Base-by-base conservation (phyloP, 2,329 filamentous ascomycete genomes). In the Chrysoporthe deuterocubensis region DNA sequence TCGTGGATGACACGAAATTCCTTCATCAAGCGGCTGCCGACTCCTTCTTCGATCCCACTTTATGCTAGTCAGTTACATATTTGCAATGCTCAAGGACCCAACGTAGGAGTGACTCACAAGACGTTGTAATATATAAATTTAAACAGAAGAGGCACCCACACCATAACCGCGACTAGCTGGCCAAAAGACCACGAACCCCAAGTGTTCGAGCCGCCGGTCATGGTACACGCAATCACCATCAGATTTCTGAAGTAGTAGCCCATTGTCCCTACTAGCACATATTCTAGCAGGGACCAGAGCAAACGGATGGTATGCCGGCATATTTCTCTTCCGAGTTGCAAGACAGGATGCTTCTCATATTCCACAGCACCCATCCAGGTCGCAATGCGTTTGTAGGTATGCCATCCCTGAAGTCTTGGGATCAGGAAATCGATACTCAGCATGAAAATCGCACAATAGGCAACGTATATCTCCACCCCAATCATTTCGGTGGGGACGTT, bases 111-210 rank as follows among this genome's bases (percentile, higher is more conserved):
- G 11, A 58, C 65, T 57, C 14, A 67, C 59, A 67, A 67, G 16
- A 63, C 40, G 3, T 56, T 37, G 56, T 63, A 67, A 40, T 63
- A 67, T 18, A 63, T 7, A 14, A 66, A 63, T 14, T 63, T 67
- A 32, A 48, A 63, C 5, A 57, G 48, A 13, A 57, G 43, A 4
- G 59, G 65, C 52, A 67, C 59, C 65, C 65, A 67, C 14, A 67
- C 59, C 48, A 63, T 57, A 40, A 67, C 65, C 2, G 65, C 26
- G 34, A 66, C 56, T 18, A 66, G 65, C 42, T 66, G 65, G 3
- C 65, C 65, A 21, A 66, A 66, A 13, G 65, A 62, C 65, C 65
- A 66, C 8, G 58, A 54, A 1, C 64, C 58, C 64, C 48, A 62
- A 0, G 56, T 48, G 9, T 65, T 65, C 1, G 32, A 21, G 21